A percentile compares a stretch with the other conserved stretches of the same genome.
These are phyloP conservation scores for Solanum peruvianum DNA, from an alignment of 257 asterid species.

Conservation along the genomic window DNA sequence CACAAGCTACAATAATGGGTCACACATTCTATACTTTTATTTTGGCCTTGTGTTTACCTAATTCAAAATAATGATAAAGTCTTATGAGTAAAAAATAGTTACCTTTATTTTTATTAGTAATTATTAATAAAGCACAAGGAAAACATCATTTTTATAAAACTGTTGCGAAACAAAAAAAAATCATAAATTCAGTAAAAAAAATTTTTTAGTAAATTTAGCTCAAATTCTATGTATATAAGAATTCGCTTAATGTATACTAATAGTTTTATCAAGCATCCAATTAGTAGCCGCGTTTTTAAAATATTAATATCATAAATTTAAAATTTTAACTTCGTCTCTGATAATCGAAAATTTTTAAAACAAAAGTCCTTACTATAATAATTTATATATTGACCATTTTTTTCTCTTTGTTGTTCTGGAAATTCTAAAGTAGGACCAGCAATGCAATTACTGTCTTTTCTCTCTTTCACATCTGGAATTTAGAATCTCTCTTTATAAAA, in stretches of 20 bases:
- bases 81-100: too few relatives aligned
- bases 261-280: too few relatives aligned
- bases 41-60: accelerated
- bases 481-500: background rate
- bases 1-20: accelerated
- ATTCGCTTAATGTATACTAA: too few relatives aligned
- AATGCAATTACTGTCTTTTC: background rate
- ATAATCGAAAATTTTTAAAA: too few relatives aligned
- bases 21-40: accelerated
- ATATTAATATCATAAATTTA: background rate
- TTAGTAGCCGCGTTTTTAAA: background rate
- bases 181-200: too few relatives aligned
- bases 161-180: too few relatives aligned
- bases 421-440: background rate
- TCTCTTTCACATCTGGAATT: background rate
- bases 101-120: too few relatives aligned
- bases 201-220: too few relatives aligned
- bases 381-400: too few relatives aligned
- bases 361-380: background rate
- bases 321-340: background rate
- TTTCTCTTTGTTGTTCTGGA: background rate
- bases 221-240: too few relatives aligned
- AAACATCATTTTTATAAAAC: too few relatives aligned
- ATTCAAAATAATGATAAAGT: too few relatives aligned
- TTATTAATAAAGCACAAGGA: accelerated